Percentiles rank a stretch among this genome's conserved stretches.
These are phyloP conservation scores for Termitomyces sp. DNA, from an alignment of 768 basidiomycete species.

Conservation along the genomic window DNA sequence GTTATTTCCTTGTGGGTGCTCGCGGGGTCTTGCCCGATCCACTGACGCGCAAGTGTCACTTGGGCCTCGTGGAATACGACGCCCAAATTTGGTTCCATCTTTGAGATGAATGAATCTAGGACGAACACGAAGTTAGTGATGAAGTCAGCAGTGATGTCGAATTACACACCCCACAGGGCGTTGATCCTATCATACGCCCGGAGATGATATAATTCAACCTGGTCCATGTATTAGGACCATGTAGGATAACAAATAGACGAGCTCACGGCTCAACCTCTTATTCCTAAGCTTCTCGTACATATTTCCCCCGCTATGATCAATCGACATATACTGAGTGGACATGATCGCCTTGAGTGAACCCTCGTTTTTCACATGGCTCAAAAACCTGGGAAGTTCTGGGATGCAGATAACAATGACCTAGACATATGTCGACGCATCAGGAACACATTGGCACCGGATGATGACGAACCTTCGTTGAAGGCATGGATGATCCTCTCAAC, in stretches of 20 bases:
- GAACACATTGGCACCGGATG: background rate
- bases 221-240: background rate
- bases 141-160: background rate
- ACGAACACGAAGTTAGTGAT: background rate
- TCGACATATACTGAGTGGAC: conserved; percentile 83
- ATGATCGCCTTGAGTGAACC: conserved; percentile 72
- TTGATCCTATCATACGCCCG: conserved; percentile 90
- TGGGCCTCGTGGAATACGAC: conserved; percentile 84
- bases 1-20: conserved; percentile 47
- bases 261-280: conserved; percentile 74
- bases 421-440: background rate
- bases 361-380: conserved; percentile 71
- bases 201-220: conserved; percentile 87
- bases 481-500: conserved; percentile 85
- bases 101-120: conserved; percentile 42
- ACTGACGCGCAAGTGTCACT: conserved; percentile 75
- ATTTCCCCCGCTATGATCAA: conserved; percentile 83
- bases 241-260: background rate
- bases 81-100: conserved; percentile 71
- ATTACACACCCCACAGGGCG: conserved; percentile 52
- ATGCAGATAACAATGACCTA: conserved; percentile 85
- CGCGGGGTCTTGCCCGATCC: conserved; percentile 50
- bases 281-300: conserved; percentile 80
- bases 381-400: conserved; percentile 89
- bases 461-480: conserved; percentile 44